These are phyloP conservation scores for Nitzschia sp. DNA, from an alignment of 108 stramenopile species.

Conservation along the genomic window DNA sequence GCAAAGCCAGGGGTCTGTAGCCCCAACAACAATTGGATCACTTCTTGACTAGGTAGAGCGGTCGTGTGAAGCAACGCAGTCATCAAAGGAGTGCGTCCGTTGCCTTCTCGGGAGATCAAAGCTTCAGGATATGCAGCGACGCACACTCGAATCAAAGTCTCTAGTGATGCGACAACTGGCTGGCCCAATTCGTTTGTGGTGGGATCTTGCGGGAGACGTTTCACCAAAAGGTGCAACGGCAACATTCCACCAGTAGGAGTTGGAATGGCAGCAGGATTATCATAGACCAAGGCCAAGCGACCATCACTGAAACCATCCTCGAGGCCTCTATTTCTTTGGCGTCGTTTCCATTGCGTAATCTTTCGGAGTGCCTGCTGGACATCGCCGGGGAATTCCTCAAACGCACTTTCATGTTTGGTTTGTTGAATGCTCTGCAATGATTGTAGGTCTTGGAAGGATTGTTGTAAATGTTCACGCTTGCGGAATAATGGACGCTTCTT, in stretches of 20 bases:
- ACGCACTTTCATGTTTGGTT: constrained; percentile 22
- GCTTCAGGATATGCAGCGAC: constrained; percentile 48
- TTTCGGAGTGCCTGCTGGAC: constrained; percentile 28
- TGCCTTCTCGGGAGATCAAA: constrained; percentile 28
- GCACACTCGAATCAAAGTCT: constrained; percentile 33
- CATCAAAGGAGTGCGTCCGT: constrained; percentile 47
- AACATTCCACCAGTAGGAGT: constrained; percentile 27
- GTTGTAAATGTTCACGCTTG: constrained; percentile 45
- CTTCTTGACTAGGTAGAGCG: constrained; percentile 24
- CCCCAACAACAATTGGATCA: constrained; percentile 42
- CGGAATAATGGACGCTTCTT: constrained; percentile 18
- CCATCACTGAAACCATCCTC: not conserved
- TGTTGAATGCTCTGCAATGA: constrained; percentile 15
- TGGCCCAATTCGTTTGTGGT: not conserved
- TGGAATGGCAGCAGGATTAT: constrained; percentile 43
- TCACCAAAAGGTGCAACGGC: constrained; percentile 42
- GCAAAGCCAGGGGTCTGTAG: constrained; percentile 29
- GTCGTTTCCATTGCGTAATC: constrained; percentile 41
- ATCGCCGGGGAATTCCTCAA: constrained; percentile 37
- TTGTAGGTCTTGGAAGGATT: constrained; percentile 33
- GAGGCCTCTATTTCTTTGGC: constrained; percentile 21
- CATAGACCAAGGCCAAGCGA: not conserved
- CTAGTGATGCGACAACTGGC: not conserved
- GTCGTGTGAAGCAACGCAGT: constrained; percentile 30
- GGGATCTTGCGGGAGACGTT: constrained; percentile 12